Percentiles rank a stretch among this genome's conserved stretches.
These are phyloP conservation scores for Schwanniomyces sp. DNA, from an alignment of 805 yeast genomes.

Conservation along the genomic window DNA sequence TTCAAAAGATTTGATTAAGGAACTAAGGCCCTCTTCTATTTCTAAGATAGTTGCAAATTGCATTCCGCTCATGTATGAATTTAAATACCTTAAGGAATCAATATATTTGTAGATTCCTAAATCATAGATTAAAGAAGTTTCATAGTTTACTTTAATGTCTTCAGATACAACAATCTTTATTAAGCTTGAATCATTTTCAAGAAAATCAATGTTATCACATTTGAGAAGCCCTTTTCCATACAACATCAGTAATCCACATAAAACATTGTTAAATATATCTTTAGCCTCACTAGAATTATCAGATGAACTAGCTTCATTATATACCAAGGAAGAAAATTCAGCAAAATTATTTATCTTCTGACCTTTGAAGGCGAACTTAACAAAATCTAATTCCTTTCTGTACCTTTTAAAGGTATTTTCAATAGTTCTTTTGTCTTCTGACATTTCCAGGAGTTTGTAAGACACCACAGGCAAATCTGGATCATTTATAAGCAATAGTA, in stretches of 20 bases:
- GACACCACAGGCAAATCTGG: conserved; percentile 6
- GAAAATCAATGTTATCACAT: neutral
- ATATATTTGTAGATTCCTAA: conserved; percentile 13
- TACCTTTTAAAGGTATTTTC: neutral
- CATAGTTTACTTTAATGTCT: conserved; percentile 15
- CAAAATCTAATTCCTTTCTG: conserved; percentile 6
- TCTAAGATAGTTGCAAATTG: conserved; percentile 8
- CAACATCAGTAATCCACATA: conserved; percentile 3
- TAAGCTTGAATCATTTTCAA: neutral
- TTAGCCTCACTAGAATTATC: neutral
- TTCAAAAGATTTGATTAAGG: conserved; percentile 4
- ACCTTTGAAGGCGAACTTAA: conserved; percentile 2
- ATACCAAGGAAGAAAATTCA: conserved; percentile 8
- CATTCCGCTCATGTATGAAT: conserved; percentile 8
- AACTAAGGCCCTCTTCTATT: conserved; percentile 12
- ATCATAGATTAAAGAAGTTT: conserved; percentile 16
- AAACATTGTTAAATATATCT: neutral
- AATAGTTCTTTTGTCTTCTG: conserved; percentile 5
- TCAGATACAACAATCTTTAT: conserved; percentile 12
- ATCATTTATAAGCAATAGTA: conserved; percentile 10
- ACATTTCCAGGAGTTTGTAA: conserved; percentile 3
- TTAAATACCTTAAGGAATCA: conserved; percentile 15
- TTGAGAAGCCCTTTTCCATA: conserved; percentile 3
- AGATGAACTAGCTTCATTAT: neutral
- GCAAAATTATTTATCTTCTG: conserved; percentile 5